phyloP scores from a whole-genome alignment of 1,284 basidiomycete species.

The Crepidotus sp. region DNA sequence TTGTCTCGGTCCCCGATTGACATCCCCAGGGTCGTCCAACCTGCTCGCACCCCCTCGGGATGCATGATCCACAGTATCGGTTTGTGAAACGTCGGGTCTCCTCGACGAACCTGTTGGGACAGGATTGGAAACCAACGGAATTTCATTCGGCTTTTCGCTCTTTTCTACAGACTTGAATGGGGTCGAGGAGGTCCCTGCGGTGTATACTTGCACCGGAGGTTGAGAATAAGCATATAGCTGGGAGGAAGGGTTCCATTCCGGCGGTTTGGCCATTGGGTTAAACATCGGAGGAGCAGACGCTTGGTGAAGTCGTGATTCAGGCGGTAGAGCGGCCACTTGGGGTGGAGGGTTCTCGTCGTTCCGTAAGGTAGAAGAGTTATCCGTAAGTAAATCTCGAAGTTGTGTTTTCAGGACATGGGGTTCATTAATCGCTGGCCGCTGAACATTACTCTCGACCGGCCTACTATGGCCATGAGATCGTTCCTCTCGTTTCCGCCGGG shows the following conservation, averaged over 20 bases:
- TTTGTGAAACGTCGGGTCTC: conserved; percentile 1
- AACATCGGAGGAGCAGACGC: neutral
- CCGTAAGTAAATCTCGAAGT: conserved; percentile 13
- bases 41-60: neutral
- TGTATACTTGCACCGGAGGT: conserved; percentile 11
- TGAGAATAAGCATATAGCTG: conserved; percentile 3
- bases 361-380: conserved; percentile 7
- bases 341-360: conserved; percentile 1
- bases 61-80: conserved; percentile 6
- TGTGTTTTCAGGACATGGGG: conserved; percentile 7
- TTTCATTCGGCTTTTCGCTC: conserved; percentile 7
- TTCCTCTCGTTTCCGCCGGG: neutral
- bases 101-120: neutral
- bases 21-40: conserved; percentile 4
- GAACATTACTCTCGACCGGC: conserved; percentile 2
- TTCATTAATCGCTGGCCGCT: conserved; percentile 3
- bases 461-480: neutral
- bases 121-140: neutral
- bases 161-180: neutral
- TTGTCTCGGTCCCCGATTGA: neutral
- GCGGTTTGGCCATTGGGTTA: neutral
- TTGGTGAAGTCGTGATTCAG: conserved; percentile 5
- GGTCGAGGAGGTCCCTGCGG: conserved; percentile 2
- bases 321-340: neutral
- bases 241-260: conserved; percentile 3